phyloP scores from a whole-genome alignment of 306 rosid species.

The Inga laurina region DNA sequence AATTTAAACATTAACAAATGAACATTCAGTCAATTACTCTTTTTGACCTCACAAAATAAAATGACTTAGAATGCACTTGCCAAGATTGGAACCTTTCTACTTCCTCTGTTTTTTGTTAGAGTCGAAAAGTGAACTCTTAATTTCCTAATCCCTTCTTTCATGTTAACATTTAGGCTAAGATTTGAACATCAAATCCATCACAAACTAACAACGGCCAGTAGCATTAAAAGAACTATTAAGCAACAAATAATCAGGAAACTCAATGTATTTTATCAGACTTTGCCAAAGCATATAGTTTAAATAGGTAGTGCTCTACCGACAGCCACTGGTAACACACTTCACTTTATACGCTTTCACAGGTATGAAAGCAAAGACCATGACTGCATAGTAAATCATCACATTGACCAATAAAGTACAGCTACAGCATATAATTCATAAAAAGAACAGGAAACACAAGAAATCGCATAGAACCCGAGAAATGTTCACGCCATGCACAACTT shows the following conservation, averaged over 20 bases:
- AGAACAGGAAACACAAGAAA: not conserved
- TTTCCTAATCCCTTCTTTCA: not conserved
- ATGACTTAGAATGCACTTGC: not conserved
- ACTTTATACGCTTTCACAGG: not conserved
- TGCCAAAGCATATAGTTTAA: not conserved
- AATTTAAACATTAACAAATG: not conserved
- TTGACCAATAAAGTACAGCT: not conserved
- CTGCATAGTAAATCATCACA: not conserved
- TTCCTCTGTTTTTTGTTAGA: not conserved
- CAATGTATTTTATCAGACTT: not conserved
- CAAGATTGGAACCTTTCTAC: not conserved
- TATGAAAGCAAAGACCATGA: not conserved
- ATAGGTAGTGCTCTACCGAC: not conserved
- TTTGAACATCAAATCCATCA: not conserved
- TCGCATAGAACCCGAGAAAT: not conserved
- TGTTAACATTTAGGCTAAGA: not conserved
- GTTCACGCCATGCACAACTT: not conserved
- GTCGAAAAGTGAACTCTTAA: not conserved
- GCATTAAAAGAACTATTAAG: not conserved
- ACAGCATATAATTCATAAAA: not conserved
- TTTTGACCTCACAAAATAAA: not conserved
- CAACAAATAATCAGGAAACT: not conserved
- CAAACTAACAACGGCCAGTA: not conserved
- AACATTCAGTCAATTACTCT: not conserved
- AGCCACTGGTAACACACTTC: not conserved